phyloP scores from a whole-genome alignment of 2,329 filamentous ascomycete species.

The Fusarium stilboides region DNA sequence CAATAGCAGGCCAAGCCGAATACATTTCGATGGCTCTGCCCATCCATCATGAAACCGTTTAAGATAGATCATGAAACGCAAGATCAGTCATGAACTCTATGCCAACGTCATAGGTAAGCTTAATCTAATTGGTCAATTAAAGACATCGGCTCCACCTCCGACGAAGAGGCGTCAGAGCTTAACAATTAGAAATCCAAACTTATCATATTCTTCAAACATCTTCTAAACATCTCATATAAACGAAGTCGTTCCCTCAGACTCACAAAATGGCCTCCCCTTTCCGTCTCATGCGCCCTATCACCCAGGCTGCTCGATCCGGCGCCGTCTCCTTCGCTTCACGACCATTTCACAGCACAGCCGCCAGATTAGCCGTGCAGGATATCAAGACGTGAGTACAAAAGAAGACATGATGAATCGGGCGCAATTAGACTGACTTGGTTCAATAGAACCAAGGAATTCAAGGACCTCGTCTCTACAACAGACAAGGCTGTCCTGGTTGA shows the following conservation, averaged over 20 bases:
- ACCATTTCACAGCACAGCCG: constrained; percentile 56
- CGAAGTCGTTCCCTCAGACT: neutral
- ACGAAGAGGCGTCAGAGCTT: constrained; percentile 28
- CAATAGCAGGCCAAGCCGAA: no score
- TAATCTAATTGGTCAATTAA: constrained; percentile 31
- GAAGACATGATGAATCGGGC: neutral
- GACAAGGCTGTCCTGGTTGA: constrained; percentile 82
- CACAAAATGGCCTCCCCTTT: constrained; percentile 41
- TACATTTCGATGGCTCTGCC: no score
- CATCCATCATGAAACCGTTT: neutral
- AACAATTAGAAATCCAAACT: constrained; percentile 37
- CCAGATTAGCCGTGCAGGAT: constrained; percentile 63
- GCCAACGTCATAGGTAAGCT: neutral
- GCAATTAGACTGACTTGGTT: constrained; percentile 4
- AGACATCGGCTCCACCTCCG: constrained; percentile 25
- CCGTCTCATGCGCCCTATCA: constrained; percentile 40
- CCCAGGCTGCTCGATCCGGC: constrained; percentile 39
- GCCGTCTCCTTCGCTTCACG: constrained; percentile 31
- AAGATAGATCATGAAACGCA: constrained; percentile 15
- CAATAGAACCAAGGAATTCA: constrained; percentile 72
- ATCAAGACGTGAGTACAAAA: constrained; percentile 55
- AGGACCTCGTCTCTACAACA: constrained; percentile 64
- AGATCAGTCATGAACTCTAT: constrained; percentile 7
- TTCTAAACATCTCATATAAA: neutral
- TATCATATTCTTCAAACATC: constrained; percentile 19